These are phyloP conservation scores for Spencermartinsiella ligniputridi DNA, from an alignment of 1,139 yeast species.

Conservation along the genomic window DNA sequence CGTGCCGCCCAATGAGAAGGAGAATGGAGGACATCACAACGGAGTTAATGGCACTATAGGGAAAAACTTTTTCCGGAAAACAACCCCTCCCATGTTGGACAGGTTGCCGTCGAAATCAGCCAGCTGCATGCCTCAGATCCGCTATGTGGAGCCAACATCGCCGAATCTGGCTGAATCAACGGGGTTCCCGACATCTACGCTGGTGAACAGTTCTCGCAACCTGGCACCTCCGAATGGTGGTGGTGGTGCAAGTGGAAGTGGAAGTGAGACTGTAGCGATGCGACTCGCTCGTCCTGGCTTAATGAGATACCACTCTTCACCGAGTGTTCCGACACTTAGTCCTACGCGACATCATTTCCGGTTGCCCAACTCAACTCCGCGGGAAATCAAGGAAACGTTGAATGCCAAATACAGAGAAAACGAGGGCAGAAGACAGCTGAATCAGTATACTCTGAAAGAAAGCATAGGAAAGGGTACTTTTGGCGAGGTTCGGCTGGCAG, in stretches of 20 bases:
- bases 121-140: neutral
- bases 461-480: conserved; percentile 84
- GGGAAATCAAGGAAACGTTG: conserved; percentile 37
- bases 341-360: conserved; percentile 38
- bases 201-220: neutral
- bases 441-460: conserved; percentile 54
- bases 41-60: too few species aligned
- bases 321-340: conserved; percentile 28
- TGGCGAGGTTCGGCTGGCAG: conserved; percentile 82
- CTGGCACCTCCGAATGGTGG: neutral
- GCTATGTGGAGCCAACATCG: neutral
- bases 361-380: conserved; percentile 32
- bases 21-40: too few species aligned
- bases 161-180: neutral
- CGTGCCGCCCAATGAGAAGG: neutral
- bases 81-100: too few species aligned
- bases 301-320: conserved; percentile 33
- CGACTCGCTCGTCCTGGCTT: conserved; percentile 18
- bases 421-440: conserved; percentile 32
- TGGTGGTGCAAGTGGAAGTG: neutral
- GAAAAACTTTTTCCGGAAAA: too few species aligned
- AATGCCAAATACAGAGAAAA: conserved; percentile 33
- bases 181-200: neutral
- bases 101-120: neutral
- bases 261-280: neutral